A percentile compares a stretch with the other conserved stretches of the same genome.
phyloP scores from a whole-genome alignment of 495 filamentous ascomycete genomes.

The Aspergillus haitiensis region DNA sequence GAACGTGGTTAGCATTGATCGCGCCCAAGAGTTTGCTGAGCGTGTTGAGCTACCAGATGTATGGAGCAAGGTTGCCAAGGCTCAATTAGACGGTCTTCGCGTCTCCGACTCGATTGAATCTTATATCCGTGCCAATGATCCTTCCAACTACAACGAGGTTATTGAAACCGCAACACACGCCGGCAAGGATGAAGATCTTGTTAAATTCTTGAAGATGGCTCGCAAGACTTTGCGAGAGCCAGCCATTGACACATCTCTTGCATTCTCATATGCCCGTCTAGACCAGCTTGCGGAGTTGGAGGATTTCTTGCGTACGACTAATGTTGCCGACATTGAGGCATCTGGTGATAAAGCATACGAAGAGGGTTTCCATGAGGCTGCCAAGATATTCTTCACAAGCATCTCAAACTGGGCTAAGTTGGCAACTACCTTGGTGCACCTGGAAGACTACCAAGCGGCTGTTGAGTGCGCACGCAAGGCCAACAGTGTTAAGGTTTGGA shows the following conservation, averaged over 20 bases:
- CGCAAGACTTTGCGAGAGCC: conserved; percentile 95
- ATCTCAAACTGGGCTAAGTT: conserved; percentile 99
- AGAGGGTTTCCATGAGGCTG: conserved; percentile 91
- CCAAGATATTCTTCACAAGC: conserved; percentile 98
- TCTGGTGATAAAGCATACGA: conserved; percentile 97
- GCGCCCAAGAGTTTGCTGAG: conserved; percentile 94
- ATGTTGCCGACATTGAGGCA: conserved; percentile 92
- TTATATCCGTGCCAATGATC: conserved; percentile 92
- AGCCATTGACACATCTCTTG: conserved; percentile 87
- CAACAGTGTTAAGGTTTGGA: conserved; percentile 99
- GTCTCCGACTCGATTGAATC: conserved; percentile 93
- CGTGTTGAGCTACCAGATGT: conserved; percentile 93
- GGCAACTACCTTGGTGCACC: conserved; percentile 92
- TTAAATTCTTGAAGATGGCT: conserved; percentile 97
- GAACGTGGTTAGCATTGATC: conserved; percentile 96
- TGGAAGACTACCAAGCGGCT: conserved; percentile 95
- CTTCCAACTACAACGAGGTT: conserved; percentile 90
- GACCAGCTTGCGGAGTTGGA: conserved; percentile 92
- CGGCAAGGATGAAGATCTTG: conserved; percentile 95
- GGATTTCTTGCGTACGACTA: conserved; percentile 91
- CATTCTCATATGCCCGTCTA: conserved; percentile 88
- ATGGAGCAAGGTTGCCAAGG: conserved; percentile 99
- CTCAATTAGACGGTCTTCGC: conserved; percentile 93
- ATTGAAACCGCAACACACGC: conserved; percentile 95
- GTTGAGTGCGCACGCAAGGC: conserved; percentile 98